Conservation (phyloP, 2,329 filamentous ascomycete genomes). For the Epichloe uncinata region DNA sequence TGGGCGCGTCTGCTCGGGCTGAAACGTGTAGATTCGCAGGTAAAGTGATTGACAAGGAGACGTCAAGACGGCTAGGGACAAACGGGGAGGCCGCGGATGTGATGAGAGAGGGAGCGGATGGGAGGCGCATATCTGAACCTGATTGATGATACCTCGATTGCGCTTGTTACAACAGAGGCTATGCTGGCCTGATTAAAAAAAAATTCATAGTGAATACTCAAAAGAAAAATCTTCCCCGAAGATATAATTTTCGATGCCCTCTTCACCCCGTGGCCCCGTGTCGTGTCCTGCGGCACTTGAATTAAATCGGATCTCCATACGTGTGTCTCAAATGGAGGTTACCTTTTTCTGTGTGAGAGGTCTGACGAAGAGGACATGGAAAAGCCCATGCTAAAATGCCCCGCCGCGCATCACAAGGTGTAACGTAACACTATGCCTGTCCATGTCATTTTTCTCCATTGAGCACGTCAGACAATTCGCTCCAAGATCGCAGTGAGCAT, state of each 20-base stretch:
- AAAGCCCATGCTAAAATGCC: background rate
- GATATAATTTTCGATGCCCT: background rate
- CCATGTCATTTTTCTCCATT: background rate
- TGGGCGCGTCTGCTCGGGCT: background rate
- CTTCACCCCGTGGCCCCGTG: too few relatives aligned
- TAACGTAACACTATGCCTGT: background rate
- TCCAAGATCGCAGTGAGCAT: too few relatives aligned
- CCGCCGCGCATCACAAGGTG: background rate
- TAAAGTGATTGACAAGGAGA: conserved; percentile 1
- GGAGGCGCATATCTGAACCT: conserved; percentile 10
- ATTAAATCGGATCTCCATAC: background rate
- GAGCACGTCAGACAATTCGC: background rate
- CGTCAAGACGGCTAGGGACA: background rate
- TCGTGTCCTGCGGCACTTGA: background rate
- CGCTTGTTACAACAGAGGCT: conserved; percentile 8
- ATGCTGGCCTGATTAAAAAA: conserved; percentile 6
- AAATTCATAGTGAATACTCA: conserved; percentile 9
- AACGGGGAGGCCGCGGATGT: background rate
- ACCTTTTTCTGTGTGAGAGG: background rate
- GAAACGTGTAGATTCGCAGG: conserved; percentile 1
- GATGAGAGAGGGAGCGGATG: conserved; percentile 4
- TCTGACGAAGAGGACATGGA: background rate
- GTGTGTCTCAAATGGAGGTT: background rate
- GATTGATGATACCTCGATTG: conserved; percentile 20
- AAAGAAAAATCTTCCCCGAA: background rate